These are phyloP conservation scores for Domatiomyces globalis DNA, from an alignment of 2,329 filamentous ascomycete species.

Conservation along the genomic window DNA sequence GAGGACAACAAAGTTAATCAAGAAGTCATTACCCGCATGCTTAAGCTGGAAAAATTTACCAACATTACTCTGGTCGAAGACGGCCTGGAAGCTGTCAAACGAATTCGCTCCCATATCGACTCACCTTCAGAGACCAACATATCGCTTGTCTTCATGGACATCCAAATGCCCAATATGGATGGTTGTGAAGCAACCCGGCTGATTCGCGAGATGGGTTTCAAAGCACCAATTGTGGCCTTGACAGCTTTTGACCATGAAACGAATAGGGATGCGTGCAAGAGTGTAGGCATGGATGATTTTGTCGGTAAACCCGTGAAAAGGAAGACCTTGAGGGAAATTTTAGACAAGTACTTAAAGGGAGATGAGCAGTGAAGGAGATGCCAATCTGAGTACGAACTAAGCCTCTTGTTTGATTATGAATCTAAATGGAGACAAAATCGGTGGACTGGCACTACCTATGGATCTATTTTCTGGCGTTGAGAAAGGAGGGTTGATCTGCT, in stretches of 20 bases:
- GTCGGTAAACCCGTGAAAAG: slow-evolving; percentile 59
- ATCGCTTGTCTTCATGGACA: slow-evolving; percentile 88
- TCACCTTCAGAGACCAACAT: slow-evolving; percentile 35
- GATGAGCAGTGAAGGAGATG: background rate
- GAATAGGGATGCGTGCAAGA: slow-evolving; percentile 70
- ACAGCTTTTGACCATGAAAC: slow-evolving; percentile 82
- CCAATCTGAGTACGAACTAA: background rate
- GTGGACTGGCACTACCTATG: background rate
- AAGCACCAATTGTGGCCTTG: slow-evolving; percentile 72
- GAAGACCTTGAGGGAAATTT: slow-evolving; percentile 55
- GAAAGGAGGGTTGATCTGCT: background rate
- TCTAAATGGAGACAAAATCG: too few relatives aligned
- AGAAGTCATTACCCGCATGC: slow-evolving; percentile 47
- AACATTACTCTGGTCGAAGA: slow-evolving; percentile 78
- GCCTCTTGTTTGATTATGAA: background rate
- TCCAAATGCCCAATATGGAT: slow-evolving; percentile 35
- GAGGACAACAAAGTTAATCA: slow-evolving; percentile 57
- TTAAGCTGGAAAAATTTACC: slow-evolving; percentile 35
- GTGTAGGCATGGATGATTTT: slow-evolving; percentile 84
- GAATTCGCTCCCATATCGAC: slow-evolving; percentile 68
- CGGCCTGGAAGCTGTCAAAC: slow-evolving; percentile 71
- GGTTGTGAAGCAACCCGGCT: slow-evolving; percentile 34
- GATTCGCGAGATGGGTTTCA: slow-evolving; percentile 58
- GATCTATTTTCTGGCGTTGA: background rate
- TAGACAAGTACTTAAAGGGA: background rate